phyloP scores from a whole-genome alignment of 2,329 filamentous ascomycete genomes.

The Fusarium sp. region DNA sequence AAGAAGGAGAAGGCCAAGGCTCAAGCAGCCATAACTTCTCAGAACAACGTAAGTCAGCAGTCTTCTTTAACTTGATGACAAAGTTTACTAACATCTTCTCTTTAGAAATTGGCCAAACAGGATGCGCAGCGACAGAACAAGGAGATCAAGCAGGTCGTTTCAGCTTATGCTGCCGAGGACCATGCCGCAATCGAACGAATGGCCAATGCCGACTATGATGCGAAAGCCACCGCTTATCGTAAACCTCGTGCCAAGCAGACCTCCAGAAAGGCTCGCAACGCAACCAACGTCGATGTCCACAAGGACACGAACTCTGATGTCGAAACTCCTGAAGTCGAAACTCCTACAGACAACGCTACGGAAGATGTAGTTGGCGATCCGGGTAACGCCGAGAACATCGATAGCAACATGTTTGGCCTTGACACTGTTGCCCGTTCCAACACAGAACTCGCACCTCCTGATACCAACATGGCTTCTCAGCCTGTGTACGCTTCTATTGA shows the following conservation, averaged over 20 bases:
- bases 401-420: not conserved
- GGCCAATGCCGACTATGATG: not conserved
- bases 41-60: slow-evolving; percentile 13
- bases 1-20: not conserved
- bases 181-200: not conserved
- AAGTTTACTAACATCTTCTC: not conserved
- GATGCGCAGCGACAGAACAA: slow-evolving; percentile 1
- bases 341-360: not conserved
- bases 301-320: too few species aligned
- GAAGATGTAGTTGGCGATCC: not conserved
- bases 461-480: not conserved
- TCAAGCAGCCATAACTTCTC: slow-evolving; percentile 10
- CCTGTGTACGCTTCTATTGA: not conserved
- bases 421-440: not conserved
- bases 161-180: not conserved
- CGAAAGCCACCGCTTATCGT: not conserved
- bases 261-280: not conserved
- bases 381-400: not conserved
- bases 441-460: not conserved
- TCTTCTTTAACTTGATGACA: not conserved
- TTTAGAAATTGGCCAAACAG: slow-evolving; percentile 1
- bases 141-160: not conserved
- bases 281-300: not conserved
- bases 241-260: not conserved
- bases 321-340: not conserved